These are phyloP conservation scores for Podospora sp. DNA, from an alignment of 495 filamentous ascomycete genomes.

Conservation along the genomic window DNA sequence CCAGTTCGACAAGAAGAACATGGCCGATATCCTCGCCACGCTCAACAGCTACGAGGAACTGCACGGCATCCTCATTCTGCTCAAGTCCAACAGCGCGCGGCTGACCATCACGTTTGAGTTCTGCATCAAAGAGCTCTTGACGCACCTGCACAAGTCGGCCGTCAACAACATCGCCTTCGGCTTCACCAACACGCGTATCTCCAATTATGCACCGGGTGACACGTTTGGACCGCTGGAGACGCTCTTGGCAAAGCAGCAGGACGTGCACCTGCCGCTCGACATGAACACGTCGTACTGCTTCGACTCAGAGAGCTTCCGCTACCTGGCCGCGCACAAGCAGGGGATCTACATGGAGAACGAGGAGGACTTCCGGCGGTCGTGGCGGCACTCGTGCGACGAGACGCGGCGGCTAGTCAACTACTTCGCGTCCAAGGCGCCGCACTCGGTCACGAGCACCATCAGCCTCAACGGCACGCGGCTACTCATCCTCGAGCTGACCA, in stretches of 20 bases:
- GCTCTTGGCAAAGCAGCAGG: constrained; percentile 31
- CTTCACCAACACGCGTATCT: constrained; percentile 48
- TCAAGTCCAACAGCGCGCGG: constrained; percentile 48
- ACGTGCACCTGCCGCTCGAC: constrained; percentile 14
- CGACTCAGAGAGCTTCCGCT: constrained; percentile 51
- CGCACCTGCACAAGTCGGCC: constrained; percentile 33
- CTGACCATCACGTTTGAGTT: constrained; percentile 43
- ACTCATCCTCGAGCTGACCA: constrained; percentile 36
- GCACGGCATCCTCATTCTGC: constrained; percentile 50
- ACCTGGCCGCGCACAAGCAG: constrained; percentile 38
- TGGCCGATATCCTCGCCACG: constrained; percentile 42
- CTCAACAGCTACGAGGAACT: constrained; percentile 41
- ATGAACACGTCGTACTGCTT: constrained; percentile 45
- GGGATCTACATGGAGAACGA: not conserved
- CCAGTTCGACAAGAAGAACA: constrained; percentile 44
- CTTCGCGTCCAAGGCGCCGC: not conserved
- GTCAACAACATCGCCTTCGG: constrained; percentile 48
- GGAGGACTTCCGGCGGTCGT: not conserved
- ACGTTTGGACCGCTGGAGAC: constrained; percentile 39
- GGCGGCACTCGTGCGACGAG: not conserved
- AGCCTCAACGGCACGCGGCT: constrained; percentile 27
- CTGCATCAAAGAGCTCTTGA: constrained; percentile 49
- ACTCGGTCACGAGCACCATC: constrained; percentile 1
- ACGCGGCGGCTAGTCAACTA: not conserved
- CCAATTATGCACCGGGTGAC: constrained; percentile 48